A percentile compares a stretch with the other conserved stretches of the same genome.
Evolutionary conservation across 2,329 filamentous ascomycete genomes (phyloP).

Genomic region (Colletotrichum higginsianum): DNA sequence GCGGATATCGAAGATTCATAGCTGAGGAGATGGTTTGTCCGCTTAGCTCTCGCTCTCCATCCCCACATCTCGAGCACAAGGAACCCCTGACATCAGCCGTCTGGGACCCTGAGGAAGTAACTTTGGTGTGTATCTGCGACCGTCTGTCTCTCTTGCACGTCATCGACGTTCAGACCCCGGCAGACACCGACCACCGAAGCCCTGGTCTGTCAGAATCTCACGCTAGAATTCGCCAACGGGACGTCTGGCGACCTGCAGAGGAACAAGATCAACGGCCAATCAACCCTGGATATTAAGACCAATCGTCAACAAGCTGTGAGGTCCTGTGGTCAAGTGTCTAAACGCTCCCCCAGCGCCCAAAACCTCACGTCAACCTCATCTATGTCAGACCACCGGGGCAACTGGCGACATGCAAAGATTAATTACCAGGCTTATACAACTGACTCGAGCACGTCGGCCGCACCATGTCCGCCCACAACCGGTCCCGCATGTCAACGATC

Average conservation of each 20-base stretch:
- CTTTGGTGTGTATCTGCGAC: constrained; percentile 3
- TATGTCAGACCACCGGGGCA: background rate
- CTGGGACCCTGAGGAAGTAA: background rate
- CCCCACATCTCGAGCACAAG: background rate
- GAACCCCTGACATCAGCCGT: background rate
- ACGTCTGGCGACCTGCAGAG: background rate
- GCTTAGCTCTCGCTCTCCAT: background rate
- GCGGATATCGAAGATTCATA: background rate
- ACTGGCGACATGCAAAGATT: background rate
- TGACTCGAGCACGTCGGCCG: too few species aligned
- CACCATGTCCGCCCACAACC: background rate
- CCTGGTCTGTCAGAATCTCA: background rate
- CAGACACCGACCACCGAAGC: constrained; percentile 1
- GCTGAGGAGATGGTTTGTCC: background rate
- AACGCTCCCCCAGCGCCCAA: background rate
- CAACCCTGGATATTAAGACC: background rate
- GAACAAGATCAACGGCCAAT: background rate
- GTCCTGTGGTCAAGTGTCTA: too few species aligned
- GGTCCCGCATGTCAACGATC: background rate
- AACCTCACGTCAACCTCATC: background rate
- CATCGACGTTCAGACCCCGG: background rate
- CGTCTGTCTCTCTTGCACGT: background rate
- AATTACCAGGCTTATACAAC: too few species aligned
- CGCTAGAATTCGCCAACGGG: background rate
- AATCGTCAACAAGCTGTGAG: too few species aligned